A percentile compares a stretch with the other conserved stretches of the same genome.
Evolutionary conservation across 2,329 filamentous ascomycete genomes (phyloP).

Genomic region (Colletotrichum sp.): DNA sequence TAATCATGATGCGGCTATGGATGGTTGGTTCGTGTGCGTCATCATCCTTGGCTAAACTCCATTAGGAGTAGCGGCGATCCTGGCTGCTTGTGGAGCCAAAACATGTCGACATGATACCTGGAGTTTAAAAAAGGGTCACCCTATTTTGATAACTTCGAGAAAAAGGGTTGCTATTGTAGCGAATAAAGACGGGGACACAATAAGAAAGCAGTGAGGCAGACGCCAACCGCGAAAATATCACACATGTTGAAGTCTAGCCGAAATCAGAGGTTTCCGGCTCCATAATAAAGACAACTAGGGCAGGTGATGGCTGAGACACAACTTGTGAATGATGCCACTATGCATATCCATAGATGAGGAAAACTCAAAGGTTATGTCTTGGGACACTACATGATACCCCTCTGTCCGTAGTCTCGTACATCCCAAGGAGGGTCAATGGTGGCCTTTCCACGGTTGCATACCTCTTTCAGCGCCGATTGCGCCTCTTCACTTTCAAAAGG

Average conservation of each 20-base stretch:
- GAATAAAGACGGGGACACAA: not conserved
- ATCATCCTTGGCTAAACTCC: not conserved
- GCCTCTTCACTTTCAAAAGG: conserved; percentile 36
- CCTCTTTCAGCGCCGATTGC: conserved; percentile 32
- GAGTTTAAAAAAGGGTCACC: not conserved
- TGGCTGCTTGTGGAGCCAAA: not conserved
- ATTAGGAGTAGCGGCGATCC: not conserved
- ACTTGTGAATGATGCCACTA: not conserved
- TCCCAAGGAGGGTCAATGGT: conserved; percentile 20
- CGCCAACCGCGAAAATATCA: not conserved
- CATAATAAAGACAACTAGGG: not conserved
- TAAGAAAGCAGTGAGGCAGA: not conserved
- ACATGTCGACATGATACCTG: not conserved
- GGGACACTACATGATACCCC: not conserved
- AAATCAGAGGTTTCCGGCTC: not conserved
- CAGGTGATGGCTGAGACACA: not conserved
- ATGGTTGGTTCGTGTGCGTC: not conserved
- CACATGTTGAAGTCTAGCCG: not conserved
- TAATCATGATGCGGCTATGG: not conserved
- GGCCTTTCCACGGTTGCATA: conserved; percentile 31
- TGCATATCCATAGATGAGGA: not conserved
- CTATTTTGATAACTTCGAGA: not conserved
- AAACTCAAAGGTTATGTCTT: not conserved
- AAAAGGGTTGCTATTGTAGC: not conserved
- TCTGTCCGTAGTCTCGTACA: not conserved